Base-by-base conservation (phyloP, 1,139 yeast species). In the Geotrichum cucujoidarum region DNA sequence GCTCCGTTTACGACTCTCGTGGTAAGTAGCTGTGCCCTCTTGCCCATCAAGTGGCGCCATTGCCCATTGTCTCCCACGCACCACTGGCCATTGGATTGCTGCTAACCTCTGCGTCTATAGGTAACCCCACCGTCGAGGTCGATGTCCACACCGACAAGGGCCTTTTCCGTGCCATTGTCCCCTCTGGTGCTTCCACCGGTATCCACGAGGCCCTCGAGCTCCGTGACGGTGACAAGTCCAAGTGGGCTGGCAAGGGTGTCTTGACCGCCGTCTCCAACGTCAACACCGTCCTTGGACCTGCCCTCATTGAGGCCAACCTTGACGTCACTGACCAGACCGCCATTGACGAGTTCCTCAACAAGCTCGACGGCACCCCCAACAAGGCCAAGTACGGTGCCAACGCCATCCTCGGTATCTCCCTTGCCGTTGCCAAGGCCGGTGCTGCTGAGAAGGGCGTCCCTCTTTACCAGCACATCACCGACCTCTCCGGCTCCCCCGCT, bases 151-250 rank as follows among this genome's bases (percentile, higher is more conserved):
- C 96, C 64, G 88, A 76, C 57, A 78, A 82, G 65, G 96, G 96
- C 66, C 68, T 78, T 59, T 87, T 85, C 88, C 83, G 95, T 73
- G 78, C 95, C 61, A 87, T 87, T 65, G 97, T 89, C 56, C 97
- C 97, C 69, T 86, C 95, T 58, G 97, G 96, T 74, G 96, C 96
- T 58, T 87, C 95, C 65, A 88, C 96, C 56, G 96, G 95, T 79
- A 71, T 82, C 70, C 92, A 84, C 72, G 97, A 89, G 77, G 96
- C 96, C 62, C 76, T 87, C 60, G 97, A 89, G 78, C 80, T 89
- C 70, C 87, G 97, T 77, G 97, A 89, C 70, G 89, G 84, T 65
- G 96, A 89, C 77, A 83, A 86, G 75, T 72, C 88, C 66, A 83
- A 84, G 74, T 89, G 97, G 97, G 76, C 80, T 64, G 97, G 97